Conservation (phyloP, 1,284 basidiomycete genomes). For the Puccinia coronata region DNA sequence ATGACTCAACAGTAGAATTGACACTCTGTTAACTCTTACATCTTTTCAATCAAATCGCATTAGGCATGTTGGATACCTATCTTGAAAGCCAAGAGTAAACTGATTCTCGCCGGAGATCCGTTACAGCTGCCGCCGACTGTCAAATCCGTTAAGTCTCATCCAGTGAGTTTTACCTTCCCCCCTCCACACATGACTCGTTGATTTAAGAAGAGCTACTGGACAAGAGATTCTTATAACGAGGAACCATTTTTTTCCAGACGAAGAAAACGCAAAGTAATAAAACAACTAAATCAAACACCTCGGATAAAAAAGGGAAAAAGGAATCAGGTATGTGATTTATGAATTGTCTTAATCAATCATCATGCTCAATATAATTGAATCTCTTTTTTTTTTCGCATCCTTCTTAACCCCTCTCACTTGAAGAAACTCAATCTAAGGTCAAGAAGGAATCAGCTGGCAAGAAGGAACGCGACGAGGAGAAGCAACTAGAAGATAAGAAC, state of each 20-base stretch:
- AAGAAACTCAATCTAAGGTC: no score
- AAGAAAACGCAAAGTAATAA: background rate
- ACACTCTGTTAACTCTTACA: background rate
- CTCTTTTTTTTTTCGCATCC: no score
- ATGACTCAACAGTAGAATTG: conserved; percentile 84
- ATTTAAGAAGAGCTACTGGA: no score
- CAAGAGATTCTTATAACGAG: background rate
- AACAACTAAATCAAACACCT: background rate
- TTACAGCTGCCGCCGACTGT: conserved; percentile 81
- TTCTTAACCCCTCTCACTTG: no score
- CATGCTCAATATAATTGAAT: no score
- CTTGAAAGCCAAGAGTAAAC: conserved; percentile 75
- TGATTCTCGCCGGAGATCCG: conserved; percentile 70
- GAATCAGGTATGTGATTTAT: conserved; percentile 19
- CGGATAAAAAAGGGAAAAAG: background rate
- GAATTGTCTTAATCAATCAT: no score
- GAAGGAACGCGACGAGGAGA: background rate
- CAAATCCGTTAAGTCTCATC: conserved; percentile 62
- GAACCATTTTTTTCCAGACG: background rate
- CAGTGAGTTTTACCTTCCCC: background rate
- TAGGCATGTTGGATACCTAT: conserved; percentile 95
- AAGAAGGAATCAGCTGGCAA: background rate
- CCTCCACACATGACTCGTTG: no score
- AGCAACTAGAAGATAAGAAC: background rate
- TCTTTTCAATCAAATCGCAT: conserved; percentile 16